These are phyloP conservation scores for Sporothrix mexicana DNA, from an alignment of 2,329 filamentous ascomycete genomes.

Conservation along the genomic window DNA sequence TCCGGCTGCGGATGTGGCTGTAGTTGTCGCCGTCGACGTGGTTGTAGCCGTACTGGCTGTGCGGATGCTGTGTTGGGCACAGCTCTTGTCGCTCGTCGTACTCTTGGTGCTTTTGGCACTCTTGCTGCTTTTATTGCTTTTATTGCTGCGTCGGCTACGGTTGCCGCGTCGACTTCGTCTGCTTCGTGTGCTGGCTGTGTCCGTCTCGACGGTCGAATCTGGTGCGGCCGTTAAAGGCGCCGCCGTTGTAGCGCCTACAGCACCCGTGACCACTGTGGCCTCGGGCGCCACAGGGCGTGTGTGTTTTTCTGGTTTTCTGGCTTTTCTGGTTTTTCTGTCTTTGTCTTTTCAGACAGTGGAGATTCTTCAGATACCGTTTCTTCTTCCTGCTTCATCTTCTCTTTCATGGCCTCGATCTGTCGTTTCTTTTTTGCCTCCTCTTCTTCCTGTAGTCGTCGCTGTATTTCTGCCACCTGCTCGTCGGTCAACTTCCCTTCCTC, in stretches of 20 bases:
- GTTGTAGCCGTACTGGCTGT: not conserved
- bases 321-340: not conserved
- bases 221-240: not conserved
- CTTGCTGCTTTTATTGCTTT: not conserved
- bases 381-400: not conserved
- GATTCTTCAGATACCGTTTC: not conserved
- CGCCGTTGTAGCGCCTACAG: not conserved
- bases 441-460: slow-evolving; percentile 10
- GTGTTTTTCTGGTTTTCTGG: not conserved
- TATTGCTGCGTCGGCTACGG: slow-evolving; percentile 6
- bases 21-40: not conserved
- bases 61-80: slow-evolving; percentile 6
- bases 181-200: not conserved
- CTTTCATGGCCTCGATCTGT: not conserved
- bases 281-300: not conserved
- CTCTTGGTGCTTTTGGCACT: slow-evolving; percentile 21
- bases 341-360: not conserved
- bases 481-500: slow-evolving; percentile 13
- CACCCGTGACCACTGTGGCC: not conserved
- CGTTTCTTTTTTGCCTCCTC: slow-evolving; percentile 1
- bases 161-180: slow-evolving; percentile 28
- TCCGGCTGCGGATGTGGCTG: not conserved
- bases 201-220: not conserved
- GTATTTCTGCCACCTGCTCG: slow-evolving; percentile 28
- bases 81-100: not conserved